Conservation (phyloP, 164 flowering plant genomes). For the Dillenia suffruticosa region DNA sequence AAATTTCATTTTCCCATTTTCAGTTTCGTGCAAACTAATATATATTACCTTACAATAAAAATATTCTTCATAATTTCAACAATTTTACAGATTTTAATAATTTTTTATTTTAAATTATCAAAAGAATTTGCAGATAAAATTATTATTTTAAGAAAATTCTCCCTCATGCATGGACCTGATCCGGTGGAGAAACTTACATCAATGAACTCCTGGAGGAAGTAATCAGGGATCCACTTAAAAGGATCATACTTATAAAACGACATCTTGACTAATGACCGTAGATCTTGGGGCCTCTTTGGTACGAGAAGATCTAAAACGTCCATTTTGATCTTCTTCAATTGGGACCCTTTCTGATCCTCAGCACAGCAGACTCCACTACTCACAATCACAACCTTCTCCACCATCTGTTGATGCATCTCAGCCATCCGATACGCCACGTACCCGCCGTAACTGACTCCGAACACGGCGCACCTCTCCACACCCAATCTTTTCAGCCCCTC, state of each 20-base stretch:
- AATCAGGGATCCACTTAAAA: slow-evolving; percentile 28
- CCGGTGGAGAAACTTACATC: slow-evolving; percentile 24
- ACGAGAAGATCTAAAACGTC: slow-evolving; percentile 28
- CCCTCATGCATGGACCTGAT: too few relatives aligned
- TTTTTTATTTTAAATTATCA: too few relatives aligned
- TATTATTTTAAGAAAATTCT: too few relatives aligned
- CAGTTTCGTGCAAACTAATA: too few relatives aligned
- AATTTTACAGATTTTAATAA: too few relatives aligned
- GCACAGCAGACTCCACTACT: slow-evolving; percentile 37
- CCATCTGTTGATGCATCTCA: slow-evolving; percentile 23
- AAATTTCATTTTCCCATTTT: too few relatives aligned
- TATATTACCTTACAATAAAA: too few relatives aligned
- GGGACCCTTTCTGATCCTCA: slow-evolving; percentile 24
- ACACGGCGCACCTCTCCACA: slow-evolving; percentile 20
- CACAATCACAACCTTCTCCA: slow-evolving; percentile 44
- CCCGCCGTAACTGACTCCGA: slow-evolving; percentile 26
- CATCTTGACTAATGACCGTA: slow-evolving; percentile 20
- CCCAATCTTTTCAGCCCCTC: slow-evolving; percentile 40
- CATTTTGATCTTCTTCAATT: slow-evolving; percentile 17
- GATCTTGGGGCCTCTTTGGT: slow-evolving; percentile 28
- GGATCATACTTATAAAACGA: slow-evolving; percentile 18
- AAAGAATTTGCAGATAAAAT: too few relatives aligned
- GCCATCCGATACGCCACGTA: slow-evolving; percentile 54
- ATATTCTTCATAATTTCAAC: too few relatives aligned
- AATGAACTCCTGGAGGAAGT: slow-evolving; percentile 34